Base-by-base conservation (phyloP, 306 rosid species). In the Corylus heterophylla region DNA sequence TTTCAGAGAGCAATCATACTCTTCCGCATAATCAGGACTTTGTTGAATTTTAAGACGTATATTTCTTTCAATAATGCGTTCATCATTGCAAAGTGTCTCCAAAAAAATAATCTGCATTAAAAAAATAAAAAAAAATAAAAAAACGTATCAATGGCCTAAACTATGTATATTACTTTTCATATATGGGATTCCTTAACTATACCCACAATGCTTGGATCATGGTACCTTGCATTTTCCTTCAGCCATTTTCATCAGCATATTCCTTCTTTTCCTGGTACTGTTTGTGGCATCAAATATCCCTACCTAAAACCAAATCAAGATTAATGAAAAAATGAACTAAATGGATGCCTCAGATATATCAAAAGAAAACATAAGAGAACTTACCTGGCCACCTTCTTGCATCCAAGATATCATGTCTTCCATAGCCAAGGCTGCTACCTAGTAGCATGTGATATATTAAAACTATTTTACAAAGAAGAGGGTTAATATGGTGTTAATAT, bases 361-460 rank as follows among this genome's bases (percentile, higher is more conserved):
- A 61, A 82, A 84, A 72, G 70, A 73, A 76, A 51, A 72, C 59
- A 59, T 55, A 7, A 78, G 58, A 76, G 70, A 84, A 81, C 89
- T 84, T 88, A 95, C 99, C 90, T 95, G 99, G 83, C 99, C 99
- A 84, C 99, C 97, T 89, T 95, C 99, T 72, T 93, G 94, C 99
- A 95, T 95, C 99, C 99, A 95, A 67, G 98, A 87, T 81, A 93
- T 82, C 99, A 95, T 95, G 82, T 95, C 99, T 89, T 95, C 99
- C 84, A 95, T 91, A 77, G 99, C 99, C 87, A 95, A 77, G 59
- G 99, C 99, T 78, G 98, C 99, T 93, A 95, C 98, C 99, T 95
- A 90, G 94, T 87, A 88, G 96, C 98, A 93, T 81, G 94, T 87
- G 92, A 93, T 89, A 90, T 83, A 95, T 93, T 93, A 95, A 90